Base-by-base conservation (phyloP, 2,329 filamentous ascomycete species). In the Exophiala oligosperma region DNA sequence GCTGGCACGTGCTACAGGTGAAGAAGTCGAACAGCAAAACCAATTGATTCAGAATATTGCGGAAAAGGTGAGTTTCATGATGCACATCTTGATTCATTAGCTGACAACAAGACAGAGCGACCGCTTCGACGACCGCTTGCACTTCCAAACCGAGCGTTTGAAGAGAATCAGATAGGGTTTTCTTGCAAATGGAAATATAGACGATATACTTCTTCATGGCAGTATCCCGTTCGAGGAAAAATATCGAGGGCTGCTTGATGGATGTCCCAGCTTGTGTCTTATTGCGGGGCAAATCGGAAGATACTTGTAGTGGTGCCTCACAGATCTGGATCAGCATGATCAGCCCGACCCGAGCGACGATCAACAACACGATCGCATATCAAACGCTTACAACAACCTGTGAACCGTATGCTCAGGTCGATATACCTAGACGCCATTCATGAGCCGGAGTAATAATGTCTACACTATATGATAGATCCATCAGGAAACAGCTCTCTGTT, bases 11-110 rank as follows among this genome's bases (percentile, higher is more conserved):
- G 89, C 88, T 47, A 92, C 91, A 69, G 88, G 87, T 49, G 78
- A 83, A 48, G 90, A 94, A 71, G 81, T 94, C 24, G 86, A 91
- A 61, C 77, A 82, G 57, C 90, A 95, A 77, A 95, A 95, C 74
- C 82, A 82, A 67, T 82, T 87, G 68, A 88, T 96, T 69, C 87
- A 89, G 62, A 82, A 86, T 59, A 91, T 97, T 70, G 89, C 84
- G 64, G 78, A 78, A 65, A 95, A 95, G 88, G 89, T 89, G 75
- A 60, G 55, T 46, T 35, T 35, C 32, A 23, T 29, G 28, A 14
- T 26, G 28, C 38, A 14, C n/a, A 44, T 32, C 14, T 23, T 17
- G 4, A 8, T 9, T 23, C 9, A 40, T 49, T 32, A 14, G 53
- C 60, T 64, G 43, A 64, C 52, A 23, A 23, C 4, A 9, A 37